These are phyloP conservation scores for Santalum album DNA, from an alignment of 164 flowering plant genomes.

Conservation along the genomic window DNA sequence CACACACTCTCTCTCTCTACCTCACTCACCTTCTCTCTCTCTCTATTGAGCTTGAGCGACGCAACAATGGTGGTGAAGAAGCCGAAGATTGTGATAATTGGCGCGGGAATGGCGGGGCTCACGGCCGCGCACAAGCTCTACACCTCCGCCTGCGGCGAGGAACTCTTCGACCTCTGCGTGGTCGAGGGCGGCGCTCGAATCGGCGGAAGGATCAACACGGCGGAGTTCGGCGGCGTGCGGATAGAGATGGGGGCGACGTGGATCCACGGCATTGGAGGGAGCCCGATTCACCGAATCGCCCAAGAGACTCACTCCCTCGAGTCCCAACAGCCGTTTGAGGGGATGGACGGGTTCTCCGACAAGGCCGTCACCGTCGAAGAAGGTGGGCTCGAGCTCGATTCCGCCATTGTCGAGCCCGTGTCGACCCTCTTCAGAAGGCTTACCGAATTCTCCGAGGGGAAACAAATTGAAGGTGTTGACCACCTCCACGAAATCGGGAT, in stretches of 20 bases:
- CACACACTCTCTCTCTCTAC: not conserved
- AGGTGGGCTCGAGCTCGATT: slow-evolving; percentile 34
- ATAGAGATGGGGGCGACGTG: slow-evolving; percentile 96
- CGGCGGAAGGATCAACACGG: slow-evolving; percentile 78
- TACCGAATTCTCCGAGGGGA: slow-evolving; percentile 66
- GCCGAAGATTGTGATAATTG: slow-evolving; percentile 76
- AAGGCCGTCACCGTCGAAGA: slow-evolving; percentile 43
- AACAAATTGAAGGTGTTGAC: slow-evolving; percentile 17
- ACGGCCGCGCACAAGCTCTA: slow-evolving; percentile 85
- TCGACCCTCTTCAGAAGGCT: slow-evolving; percentile 45
- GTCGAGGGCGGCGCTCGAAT: slow-evolving; percentile 82
- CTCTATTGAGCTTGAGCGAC: not conserved
- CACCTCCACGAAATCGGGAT: slow-evolving; percentile 4
- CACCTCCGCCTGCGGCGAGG: slow-evolving; percentile 23
- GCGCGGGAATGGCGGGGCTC: slow-evolving; percentile 93
- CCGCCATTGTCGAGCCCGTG: slow-evolving; percentile 38
- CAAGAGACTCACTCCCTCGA: slow-evolving; percentile 38
- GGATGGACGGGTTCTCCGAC: slow-evolving; percentile 63
- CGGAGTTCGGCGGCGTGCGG: slow-evolving; percentile 62
- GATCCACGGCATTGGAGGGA: slow-evolving; percentile 93
- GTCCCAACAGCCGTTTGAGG: slow-evolving; percentile 79
- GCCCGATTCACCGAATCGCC: slow-evolving; percentile 77
- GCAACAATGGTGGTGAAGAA: slow-evolving; percentile 51
- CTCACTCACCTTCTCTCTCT: not conserved
- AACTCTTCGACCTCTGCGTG: slow-evolving; percentile 52